Conservation (phyloP, 192 early-diverging fungal genomes). For the Globomyces pollinis-pini region DNA sequence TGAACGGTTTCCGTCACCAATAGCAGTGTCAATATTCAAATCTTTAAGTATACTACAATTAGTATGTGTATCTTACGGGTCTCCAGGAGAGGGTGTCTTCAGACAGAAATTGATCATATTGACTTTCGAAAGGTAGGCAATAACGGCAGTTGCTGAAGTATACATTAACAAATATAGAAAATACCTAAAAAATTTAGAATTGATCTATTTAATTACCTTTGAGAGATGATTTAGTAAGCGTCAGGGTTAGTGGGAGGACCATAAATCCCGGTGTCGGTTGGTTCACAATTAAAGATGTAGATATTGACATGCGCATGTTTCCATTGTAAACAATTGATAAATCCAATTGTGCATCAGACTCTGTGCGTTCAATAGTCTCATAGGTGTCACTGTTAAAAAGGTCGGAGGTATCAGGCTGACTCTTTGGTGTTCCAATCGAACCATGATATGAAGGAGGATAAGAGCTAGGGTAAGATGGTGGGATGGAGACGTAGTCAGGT, state of each 20-base stretch:
- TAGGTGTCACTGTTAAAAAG: slow-evolving; percentile 14
- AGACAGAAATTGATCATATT: slow-evolving; percentile 54
- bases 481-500: too few species aligned
- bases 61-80: too few species aligned
- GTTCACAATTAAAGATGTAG: slow-evolving; percentile 53
- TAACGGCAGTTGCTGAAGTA: slow-evolving; percentile 37
- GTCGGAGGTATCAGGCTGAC: too few species aligned
- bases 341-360: slow-evolving; percentile 47
- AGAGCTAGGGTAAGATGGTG: slow-evolving; percentile 8
- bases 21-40: slow-evolving; percentile 50
- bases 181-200: slow-evolving; percentile 9
- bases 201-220: slow-evolving; percentile 29
- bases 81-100: slow-evolving; percentile 43
- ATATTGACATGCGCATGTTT: slow-evolving; percentile 41
- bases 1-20: slow-evolving; percentile 37
- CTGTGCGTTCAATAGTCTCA: slow-evolving; percentile 22
- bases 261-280: slow-evolving; percentile 55
- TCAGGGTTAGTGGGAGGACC: slow-evolving; percentile 45
- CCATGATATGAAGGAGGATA: slow-evolving; percentile 9
- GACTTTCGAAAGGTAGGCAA: slow-evolving; percentile 48
- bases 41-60: slow-evolving; percentile 43
- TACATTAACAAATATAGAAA: not conserved
- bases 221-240: slow-evolving; percentile 47
- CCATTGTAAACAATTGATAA: slow-evolving; percentile 43
- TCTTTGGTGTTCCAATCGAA: slow-evolving; percentile 7